A percentile compares a stretch with the other conserved stretches of the same genome.
Evolutionary conservation across 2,329 filamentous ascomycete species (phyloP).

Genomic region (Fusarium succisae): DNA sequence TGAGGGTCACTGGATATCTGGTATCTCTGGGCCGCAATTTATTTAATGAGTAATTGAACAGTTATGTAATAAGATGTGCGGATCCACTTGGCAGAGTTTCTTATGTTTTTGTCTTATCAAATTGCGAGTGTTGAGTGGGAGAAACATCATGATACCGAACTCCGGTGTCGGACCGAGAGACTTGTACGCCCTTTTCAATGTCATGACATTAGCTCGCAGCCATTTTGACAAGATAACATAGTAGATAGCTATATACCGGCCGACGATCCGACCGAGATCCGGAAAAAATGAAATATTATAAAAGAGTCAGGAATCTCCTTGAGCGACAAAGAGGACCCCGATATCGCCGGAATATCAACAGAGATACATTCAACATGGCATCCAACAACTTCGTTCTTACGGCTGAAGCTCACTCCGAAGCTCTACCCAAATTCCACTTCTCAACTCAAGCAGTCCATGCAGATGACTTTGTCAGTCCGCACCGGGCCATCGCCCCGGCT

Average conservation of each 20-base stretch:
- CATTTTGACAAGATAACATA: background rate
- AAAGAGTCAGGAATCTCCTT: background rate
- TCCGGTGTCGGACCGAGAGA: background rate
- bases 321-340: no score
- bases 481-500: background rate
- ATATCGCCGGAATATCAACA: background rate
- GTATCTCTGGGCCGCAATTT: background rate
- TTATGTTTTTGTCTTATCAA: background rate
- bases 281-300: background rate
- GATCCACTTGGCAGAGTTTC: background rate
- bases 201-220: background rate
- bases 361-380: background rate
- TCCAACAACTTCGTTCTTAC: background rate
- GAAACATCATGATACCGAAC: background rate
- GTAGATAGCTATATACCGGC: background rate
- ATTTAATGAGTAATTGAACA: background rate
- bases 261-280: background rate
- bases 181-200: background rate
- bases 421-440: background rate
- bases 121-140: fast-evolving
- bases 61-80: background rate
- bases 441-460: background rate
- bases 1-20: background rate
- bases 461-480: background rate
- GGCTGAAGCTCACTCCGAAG: background rate